Percentiles rank a stretch among this genome's conserved stretches.
These are phyloP conservation scores for Ophiostoma montium DNA, from an alignment of 2,329 filamentous ascomycete species.

Conservation along the genomic window DNA sequence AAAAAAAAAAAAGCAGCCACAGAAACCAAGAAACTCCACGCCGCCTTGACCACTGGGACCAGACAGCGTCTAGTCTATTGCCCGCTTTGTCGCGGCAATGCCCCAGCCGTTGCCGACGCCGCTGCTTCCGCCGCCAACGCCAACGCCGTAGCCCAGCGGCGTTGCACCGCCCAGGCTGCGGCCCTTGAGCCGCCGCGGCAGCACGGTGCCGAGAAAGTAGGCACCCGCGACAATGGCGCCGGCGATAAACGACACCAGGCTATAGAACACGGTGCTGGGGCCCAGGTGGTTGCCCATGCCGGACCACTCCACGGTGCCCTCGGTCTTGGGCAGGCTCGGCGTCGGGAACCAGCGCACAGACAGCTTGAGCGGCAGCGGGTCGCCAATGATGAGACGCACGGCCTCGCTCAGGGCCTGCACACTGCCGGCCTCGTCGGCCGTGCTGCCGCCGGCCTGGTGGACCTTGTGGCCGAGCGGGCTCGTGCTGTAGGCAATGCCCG, in stretches of 20 bases:
- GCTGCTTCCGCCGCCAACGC: conserved; percentile 26
- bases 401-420: conserved; percentile 15
- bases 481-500: conserved; percentile 75
- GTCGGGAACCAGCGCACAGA: conserved; percentile 79
- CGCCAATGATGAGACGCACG: conserved; percentile 70
- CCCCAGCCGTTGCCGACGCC: conserved; percentile 44
- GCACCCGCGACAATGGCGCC: conserved; percentile 39
- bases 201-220: conserved; percentile 46
- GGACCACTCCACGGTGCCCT: conserved; percentile 50
- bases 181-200: conserved; percentile 38
- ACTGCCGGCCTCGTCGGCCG: not conserved
- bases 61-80: conserved; percentile 19
- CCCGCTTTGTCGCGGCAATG: conserved; percentile 31
- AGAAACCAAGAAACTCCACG: too few species aligned
- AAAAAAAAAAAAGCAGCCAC: not conserved
- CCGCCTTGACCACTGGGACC: too few species aligned
- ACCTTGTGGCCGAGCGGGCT: conserved; percentile 49
- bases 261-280: conserved; percentile 49
- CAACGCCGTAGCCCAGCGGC: conserved; percentile 36
- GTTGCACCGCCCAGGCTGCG: conserved; percentile 41
- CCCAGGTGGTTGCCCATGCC: conserved; percentile 51
- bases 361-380: conserved; percentile 65
- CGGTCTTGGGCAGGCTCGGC: conserved; percentile 53
- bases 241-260: conserved; percentile 42
- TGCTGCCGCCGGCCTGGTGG: conserved; percentile 5